phyloP scores from a whole-genome alignment of 2,329 filamentous ascomycete genomes.

The Microsporum ferrugineum region DNA sequence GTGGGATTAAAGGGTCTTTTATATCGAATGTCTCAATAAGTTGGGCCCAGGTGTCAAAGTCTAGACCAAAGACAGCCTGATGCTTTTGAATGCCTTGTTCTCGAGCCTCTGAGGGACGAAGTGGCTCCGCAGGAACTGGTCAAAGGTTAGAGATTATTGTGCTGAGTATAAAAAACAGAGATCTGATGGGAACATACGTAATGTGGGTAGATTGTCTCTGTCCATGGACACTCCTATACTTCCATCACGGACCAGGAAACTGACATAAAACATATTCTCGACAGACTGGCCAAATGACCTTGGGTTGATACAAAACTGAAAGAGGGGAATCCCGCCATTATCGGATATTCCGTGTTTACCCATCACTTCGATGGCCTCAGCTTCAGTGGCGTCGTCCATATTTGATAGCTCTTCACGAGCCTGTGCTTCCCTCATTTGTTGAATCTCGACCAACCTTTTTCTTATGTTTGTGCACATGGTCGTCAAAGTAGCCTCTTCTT shows the following conservation, averaged over 20 bases:
- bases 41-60: slow-evolving; percentile 71
- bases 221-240: slow-evolving; percentile 64
- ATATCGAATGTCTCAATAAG: slow-evolving; percentile 68
- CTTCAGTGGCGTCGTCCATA: slow-evolving; percentile 20
- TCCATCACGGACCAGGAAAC: slow-evolving; percentile 84
- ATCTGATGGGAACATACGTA: slow-evolving; percentile 51
- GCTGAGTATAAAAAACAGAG: not conserved
- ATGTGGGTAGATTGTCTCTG: slow-evolving; percentile 59
- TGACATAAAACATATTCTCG: slow-evolving; percentile 94
- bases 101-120: slow-evolving; percentile 35
- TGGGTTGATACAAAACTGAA: slow-evolving; percentile 85
- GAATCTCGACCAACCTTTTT: slow-evolving; percentile 42
- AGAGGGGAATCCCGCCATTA: slow-evolving; percentile 62
- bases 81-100: slow-evolving; percentile 53
- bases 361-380: slow-evolving; percentile 10
- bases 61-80: slow-evolving; percentile 79
- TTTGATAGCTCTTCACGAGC: slow-evolving; percentile 35
- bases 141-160: slow-evolving; percentile 8
- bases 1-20: slow-evolving; percentile 69
- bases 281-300: slow-evolving; percentile 85
- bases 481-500: slow-evolving; percentile 70
- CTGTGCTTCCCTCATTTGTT: slow-evolving; percentile 37
- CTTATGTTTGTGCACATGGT: slow-evolving; percentile 66
- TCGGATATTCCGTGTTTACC: slow-evolving; percentile 53
- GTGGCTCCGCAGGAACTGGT: slow-evolving; percentile 36